Conservation (phyloP, 805 yeast genomes). For the Barnettozyma pratensis region DNA sequence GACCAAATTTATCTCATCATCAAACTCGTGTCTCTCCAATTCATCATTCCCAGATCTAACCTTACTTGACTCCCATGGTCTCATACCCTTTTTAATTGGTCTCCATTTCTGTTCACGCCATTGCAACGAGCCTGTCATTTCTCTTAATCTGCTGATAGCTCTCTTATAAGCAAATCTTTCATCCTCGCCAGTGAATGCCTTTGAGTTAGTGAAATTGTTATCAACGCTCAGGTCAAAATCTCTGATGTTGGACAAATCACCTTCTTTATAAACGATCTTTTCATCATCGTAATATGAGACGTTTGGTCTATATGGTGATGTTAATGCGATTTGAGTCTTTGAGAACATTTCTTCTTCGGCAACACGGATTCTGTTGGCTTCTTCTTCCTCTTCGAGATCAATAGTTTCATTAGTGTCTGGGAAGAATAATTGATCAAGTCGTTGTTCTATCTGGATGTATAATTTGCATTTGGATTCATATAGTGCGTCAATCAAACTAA, state of each 20-base stretch:
- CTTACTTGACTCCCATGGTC: constrained; percentile 50
- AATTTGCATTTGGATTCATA: constrained; percentile 64
- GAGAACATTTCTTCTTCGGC: constrained; percentile 70
- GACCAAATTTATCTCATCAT: constrained; percentile 21
- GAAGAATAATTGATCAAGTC: constrained; percentile 53
- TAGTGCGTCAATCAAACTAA: constrained; percentile 61
- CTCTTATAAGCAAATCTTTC: constrained; percentile 69
- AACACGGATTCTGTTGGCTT: constrained; percentile 36
- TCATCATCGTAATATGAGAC: constrained; percentile 56
- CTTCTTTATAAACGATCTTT: constrained; percentile 28
- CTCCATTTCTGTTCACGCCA: constrained; percentile 56
- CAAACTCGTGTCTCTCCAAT: constrained; percentile 1
- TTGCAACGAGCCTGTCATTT: constrained; percentile 46
- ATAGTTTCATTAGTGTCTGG: constrained; percentile 36
- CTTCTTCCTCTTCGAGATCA: constrained; percentile 20
- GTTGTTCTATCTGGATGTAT: constrained; percentile 44
- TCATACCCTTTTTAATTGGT: constrained; percentile 44
- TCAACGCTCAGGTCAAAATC: constrained; percentile 17
- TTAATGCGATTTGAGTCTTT: constrained; percentile 52
- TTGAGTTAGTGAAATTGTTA: constrained; percentile 40
- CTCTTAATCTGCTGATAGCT: constrained; percentile 61
- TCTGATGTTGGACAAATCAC: constrained; percentile 16
- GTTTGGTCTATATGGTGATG: constrained; percentile 67
- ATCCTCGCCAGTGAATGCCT: constrained; percentile 71
- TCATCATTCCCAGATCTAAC: constrained; percentile 19